phyloP scores from a whole-genome alignment of 2,329 filamentous ascomycete genomes.

The Penicillium hesseltinei region DNA sequence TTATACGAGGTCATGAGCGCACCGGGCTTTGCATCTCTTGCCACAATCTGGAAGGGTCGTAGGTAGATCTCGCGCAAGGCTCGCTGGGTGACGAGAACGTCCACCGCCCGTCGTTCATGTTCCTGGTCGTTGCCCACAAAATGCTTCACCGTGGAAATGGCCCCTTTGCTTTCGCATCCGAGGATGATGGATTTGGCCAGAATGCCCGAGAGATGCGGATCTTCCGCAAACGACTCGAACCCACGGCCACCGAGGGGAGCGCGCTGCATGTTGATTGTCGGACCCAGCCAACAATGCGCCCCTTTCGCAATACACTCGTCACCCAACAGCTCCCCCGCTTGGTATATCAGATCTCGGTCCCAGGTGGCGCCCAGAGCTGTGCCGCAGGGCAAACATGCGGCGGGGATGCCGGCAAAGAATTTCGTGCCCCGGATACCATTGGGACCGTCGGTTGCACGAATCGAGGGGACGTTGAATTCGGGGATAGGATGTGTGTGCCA shows the following conservation, averaged over 20 bases:
- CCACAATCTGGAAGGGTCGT: constrained; percentile 57
- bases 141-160: constrained; percentile 71
- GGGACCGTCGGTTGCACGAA: constrained; percentile 67
- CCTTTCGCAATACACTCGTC: constrained; percentile 62
- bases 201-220: constrained; percentile 24
- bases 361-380: constrained; percentile 59
- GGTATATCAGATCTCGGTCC: constrained; percentile 53
- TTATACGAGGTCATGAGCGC: constrained; percentile 57
- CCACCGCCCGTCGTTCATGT: constrained; percentile 31
- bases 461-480: constrained; percentile 60
- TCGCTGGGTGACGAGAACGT: constrained; percentile 41
- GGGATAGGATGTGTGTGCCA: constrained; percentile 66
- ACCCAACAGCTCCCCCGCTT: constrained; percentile 64
- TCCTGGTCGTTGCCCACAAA: constrained; percentile 38
- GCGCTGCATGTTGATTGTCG: constrained; percentile 63
- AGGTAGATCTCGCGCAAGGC: constrained; percentile 59
- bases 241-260: constrained; percentile 43
- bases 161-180: constrained; percentile 65
- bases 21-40: constrained; percentile 51
- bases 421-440: constrained; percentile 67
- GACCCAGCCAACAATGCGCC: constrained; percentile 59
- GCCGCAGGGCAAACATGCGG: constrained; percentile 62
- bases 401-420: constrained; percentile 63
- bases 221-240: constrained; percentile 30
- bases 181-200: constrained; percentile 47